A percentile compares a stretch with the other conserved stretches of the same genome.
These are phyloP conservation scores for Globisporangium megalacanthum DNA, from an alignment of 352 stramenopile genomes.

Conservation along the genomic window DNA sequence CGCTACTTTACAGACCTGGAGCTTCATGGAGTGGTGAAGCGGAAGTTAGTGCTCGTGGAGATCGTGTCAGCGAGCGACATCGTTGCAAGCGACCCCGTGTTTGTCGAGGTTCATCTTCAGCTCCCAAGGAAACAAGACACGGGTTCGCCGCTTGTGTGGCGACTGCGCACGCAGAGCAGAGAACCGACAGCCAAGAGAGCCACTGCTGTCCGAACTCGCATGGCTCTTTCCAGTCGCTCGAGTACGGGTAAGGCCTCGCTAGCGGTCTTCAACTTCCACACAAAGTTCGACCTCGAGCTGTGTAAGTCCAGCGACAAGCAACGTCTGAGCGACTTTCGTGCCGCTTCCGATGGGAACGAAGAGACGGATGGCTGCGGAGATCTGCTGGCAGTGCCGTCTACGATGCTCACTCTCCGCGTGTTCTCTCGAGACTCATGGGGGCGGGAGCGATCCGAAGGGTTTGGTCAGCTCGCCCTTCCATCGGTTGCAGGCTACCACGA, in stretches of 20 bases:
- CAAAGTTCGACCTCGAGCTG: slow-evolving; percentile 13
- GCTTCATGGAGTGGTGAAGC: slow-evolving; percentile 5
- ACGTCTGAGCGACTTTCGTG: not conserved
- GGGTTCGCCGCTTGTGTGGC: not conserved
- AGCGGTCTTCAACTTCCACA: slow-evolving; percentile 13
- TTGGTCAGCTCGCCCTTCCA: slow-evolving; percentile 30
- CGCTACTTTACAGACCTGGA: slow-evolving; percentile 8
- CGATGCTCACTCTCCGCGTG: slow-evolving; percentile 28
- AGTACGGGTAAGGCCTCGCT: not conserved
- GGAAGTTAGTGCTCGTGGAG: slow-evolving; percentile 7
- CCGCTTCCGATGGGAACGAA: not conserved
- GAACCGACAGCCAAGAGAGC: not conserved
- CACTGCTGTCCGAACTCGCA: not conserved
- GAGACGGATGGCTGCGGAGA: not conserved
- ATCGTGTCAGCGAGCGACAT: slow-evolving; percentile 7
- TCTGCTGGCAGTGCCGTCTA: slow-evolving; percentile 3
- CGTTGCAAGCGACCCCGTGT: slow-evolving; percentile 1
- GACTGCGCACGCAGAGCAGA: not conserved
- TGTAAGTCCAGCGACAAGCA: slow-evolving; percentile 1
- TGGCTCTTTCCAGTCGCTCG: not conserved
- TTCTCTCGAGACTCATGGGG: slow-evolving; percentile 44
- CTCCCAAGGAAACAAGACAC: slow-evolving; percentile 1
- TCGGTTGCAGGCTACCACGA: slow-evolving; percentile 24
- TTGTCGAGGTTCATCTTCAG: slow-evolving; percentile 6
- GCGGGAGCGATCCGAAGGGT: slow-evolving; percentile 30